Evolutionary conservation across 441 rosid species (phyloP), one percentile per base, ranked within the genome.

Genomic region (Erysimum cheiri): DNA sequence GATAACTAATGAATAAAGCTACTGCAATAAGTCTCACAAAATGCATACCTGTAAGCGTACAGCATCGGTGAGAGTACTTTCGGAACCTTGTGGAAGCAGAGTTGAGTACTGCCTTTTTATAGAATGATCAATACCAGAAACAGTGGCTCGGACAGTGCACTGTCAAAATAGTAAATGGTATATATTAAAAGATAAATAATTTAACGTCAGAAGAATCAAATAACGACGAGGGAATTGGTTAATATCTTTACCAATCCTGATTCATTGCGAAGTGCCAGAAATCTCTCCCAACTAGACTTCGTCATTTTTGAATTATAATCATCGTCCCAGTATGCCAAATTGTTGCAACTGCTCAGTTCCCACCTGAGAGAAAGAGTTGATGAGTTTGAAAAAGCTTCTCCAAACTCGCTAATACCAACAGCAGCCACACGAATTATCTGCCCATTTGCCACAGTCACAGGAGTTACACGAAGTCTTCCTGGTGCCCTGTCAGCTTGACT

Each of bases 351-450:
- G 75, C 73, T 81, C 77, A 92, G 78, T 73, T 92, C 97, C 99
- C 99, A 95, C 78, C 70, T 81, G 79, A 95, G 84, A 69, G 77
- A 73, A 80, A 95, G 91, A 69, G 97, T 86, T 74, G 99, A 95
- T 28, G 97, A 88, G 80, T 95, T 95, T 60, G 97, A 97, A 85
- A 90, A 90, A 81, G 88, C 87, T 79, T 87, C 85, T 65, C 97
- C 92, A 17, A 75, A 81, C 74, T 50, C 67, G 77, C 88, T 80
- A 60, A 90, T 75, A 77, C 97, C 86, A 76, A 88, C 91, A 48
- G 95, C 93, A 77, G 98, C 91, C 60, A 92, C 15, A 31, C 98
- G 88, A 70, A 95, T 87, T 41, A 87, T 85, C 78, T 81, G 94
- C 47, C 92, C 98, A 83, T 92, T 92, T 67, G 97, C 95, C 78